Base-by-base conservation (phyloP, 2,329 filamentous ascomycete genomes). In the Aspergillus sp. region DNA sequence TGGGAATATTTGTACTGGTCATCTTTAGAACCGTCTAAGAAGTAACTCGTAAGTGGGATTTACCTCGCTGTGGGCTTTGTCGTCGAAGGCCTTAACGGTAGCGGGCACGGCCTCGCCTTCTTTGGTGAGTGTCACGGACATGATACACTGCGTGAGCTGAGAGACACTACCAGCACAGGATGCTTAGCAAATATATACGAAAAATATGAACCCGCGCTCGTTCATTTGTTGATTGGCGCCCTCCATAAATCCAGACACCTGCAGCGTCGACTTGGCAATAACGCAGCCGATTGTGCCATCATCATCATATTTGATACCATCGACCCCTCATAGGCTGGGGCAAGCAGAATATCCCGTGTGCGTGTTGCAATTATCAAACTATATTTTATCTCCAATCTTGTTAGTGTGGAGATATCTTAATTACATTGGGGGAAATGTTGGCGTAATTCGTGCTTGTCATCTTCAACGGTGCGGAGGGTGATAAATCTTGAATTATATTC, bases 281-380 rank as follows among this genome's bases (percentile, higher is more conserved):
- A 39, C 51, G 51, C 34, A 47, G 42, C 20, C 9, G 34, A 53
- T 53, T 53, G 32, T 53, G 51, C 51, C 42, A 53, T 53, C 32
- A 4, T 41, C 42, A 47, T 32, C 51, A 47, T 53, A 17, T 13
- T 20, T 53, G 51, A 47, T 43, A 47, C 45, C 42, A 47, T 39
- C 11, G 9, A 13, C 30, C 15, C 32, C 42, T 47, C 18, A 39
- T 47, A 50, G 48, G 48, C 30, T 9, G 20, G 11, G 1, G 6
- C 26, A 34, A 3, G 17, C 45, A 30, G 22, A n/a, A 36, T 48
- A 22, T 7, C 30, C 30, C 17, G 30, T 24, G 45, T 18, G 22
- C 11, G 38, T 48, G 45, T 48, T 48, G 45, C 45, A 22, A 48
- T 36, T 38, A 18, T 38, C 11, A 48, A 17, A 48, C 3, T 13